Base-by-base conservation (phyloP, 768 basidiomycete genomes). In the Calocybe gangraenosa region DNA sequence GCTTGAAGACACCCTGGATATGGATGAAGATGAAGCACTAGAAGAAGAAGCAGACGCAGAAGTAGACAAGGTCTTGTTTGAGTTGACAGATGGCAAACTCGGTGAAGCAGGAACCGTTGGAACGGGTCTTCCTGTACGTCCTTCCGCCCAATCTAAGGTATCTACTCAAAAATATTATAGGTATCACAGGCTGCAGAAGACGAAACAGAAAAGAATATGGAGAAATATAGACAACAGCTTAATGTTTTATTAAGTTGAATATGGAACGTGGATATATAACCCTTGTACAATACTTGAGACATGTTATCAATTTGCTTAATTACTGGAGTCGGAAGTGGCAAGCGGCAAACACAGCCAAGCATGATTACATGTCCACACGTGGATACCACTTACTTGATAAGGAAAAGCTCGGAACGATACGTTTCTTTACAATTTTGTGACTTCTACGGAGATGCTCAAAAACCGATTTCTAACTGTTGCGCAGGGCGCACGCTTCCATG, bases 1-100 rank as follows among this genome's bases (percentile, higher is more conserved):
- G 96, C 68, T 99, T 42, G 92, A 93, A 49, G 94, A 96, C 56
- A 90, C 83, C 35, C 69, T 99, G 19, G 86, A 92, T 37, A 73
- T 92, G 64, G 92, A 94, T 3, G 92, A 95, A 38, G 94, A 96
- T 35, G 93, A 95, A 51, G 95, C 94, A 55, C 64, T 98, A 22
- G 90, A 92, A 57, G 93, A 94, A 54, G 96, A 99, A 66, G 96
- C 96, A 3, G 93, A 97, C 56, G 91, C 82, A 9, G 96, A 99
- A 61, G 91, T 99, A 8, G 96, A 99, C 60, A 96, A 94, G 61
- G 89, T 99, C 11, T 62, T 99, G 31, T 97, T 86, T 56, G 93
- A 97, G 46, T 74, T 99, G 48, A 99, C 96, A 7, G 84, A 97
- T 51, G 96, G 94, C 43, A 95, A 95, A 66, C 73, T 96, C n/a